A percentile compares a stretch with the other conserved stretches of the same genome.
Evolutionary conservation across 495 filamentous ascomycete species (phyloP).

Genomic region (Hypoxylon intermedium): DNA sequence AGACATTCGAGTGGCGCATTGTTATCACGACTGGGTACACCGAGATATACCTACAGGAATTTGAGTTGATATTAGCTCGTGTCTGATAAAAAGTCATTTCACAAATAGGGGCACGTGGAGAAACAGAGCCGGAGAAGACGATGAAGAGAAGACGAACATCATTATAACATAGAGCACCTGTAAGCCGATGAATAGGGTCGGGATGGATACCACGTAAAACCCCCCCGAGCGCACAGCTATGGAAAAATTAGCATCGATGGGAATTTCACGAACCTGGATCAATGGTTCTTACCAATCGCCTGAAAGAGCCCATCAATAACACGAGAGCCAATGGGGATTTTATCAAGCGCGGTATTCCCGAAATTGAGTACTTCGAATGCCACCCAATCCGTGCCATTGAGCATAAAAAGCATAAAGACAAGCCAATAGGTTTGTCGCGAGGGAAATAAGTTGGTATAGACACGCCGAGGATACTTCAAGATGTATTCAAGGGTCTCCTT

Average conservation of each 20-base stretch:
- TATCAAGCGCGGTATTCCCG: conserved; percentile 67
- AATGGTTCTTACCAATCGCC: conserved; percentile 58
- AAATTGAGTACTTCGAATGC: conserved; percentile 82
- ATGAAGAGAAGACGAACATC: conserved; percentile 61
- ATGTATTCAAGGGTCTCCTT: conserved; percentile 79
- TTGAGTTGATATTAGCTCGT: not conserved
- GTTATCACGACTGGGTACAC: conserved; percentile 78
- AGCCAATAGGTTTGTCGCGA: conserved; percentile 81
- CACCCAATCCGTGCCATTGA: conserved; percentile 84
- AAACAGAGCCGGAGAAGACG: not conserved
- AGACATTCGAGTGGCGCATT: conserved; percentile 69
- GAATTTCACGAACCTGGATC: not conserved
- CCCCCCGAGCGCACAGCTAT: conserved; percentile 79
- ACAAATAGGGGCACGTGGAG: conserved; percentile 12
- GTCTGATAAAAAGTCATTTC: too few relatives aligned
- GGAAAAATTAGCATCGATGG: conserved; percentile 13
- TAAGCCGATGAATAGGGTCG: conserved; percentile 72
- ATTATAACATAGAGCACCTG: conserved; percentile 87
- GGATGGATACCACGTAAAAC: conserved; percentile 80
- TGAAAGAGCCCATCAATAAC: conserved; percentile 85
- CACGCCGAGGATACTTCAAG: conserved; percentile 77
- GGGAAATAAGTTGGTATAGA: conserved; percentile 87
- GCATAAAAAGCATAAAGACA: conserved; percentile 69
- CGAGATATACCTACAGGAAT: conserved; percentile 65
- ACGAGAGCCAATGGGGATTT: conserved; percentile 63